These are phyloP conservation scores for Crithidia brevicula DNA, from an alignment of 208 protist genomes.

Conservation along the genomic window DNA sequence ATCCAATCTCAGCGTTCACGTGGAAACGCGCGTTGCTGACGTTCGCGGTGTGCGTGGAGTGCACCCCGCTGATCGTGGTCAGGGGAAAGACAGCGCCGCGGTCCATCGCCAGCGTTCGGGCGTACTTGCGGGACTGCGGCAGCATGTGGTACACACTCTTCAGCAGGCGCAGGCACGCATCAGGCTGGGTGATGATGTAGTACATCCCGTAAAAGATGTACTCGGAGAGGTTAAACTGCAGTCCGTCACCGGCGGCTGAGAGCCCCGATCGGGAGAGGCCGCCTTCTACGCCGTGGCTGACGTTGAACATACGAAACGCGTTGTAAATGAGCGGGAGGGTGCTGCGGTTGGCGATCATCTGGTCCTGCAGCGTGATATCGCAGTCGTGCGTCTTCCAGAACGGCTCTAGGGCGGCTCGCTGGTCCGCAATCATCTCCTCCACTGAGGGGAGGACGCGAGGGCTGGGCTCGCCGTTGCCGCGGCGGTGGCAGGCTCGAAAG, in stretches of 20 bases:
- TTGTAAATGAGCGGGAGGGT: constrained; percentile 79
- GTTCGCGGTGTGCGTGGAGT: constrained; percentile 44
- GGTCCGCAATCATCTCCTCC: constrained; percentile 49
- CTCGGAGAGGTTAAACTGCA: constrained; percentile 78
- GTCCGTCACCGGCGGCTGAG: constrained; percentile 60
- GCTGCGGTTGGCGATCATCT: constrained; percentile 74
- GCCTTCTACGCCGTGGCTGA: constrained; percentile 70
- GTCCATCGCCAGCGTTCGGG: constrained; percentile 61
- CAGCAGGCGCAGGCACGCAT: constrained; percentile 61
- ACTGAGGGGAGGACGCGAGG: constrained; percentile 40
- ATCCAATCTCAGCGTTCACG: constrained; percentile 88
- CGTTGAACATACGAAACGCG: constrained; percentile 75
- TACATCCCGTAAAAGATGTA: constrained; percentile 90
- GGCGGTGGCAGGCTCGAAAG: constrained; percentile 65
- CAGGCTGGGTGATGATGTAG: constrained; percentile 79
- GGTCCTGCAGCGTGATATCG: constrained; percentile 82
- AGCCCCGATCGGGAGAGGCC: constrained; percentile 72
- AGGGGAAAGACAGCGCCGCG: constrained; percentile 78
- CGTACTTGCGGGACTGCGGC: constrained; percentile 74
- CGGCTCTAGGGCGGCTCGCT: constrained; percentile 43
- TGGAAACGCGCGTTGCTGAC: constrained; percentile 71
- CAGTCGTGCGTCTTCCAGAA: constrained; percentile 80
- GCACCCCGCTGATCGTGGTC: constrained; percentile 74
- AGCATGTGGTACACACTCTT: constrained; percentile 76
- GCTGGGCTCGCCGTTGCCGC: constrained; percentile 12